Base-by-base conservation (phyloP, 805 yeast genomes). In the Myxozyma mucilagina region DNA sequence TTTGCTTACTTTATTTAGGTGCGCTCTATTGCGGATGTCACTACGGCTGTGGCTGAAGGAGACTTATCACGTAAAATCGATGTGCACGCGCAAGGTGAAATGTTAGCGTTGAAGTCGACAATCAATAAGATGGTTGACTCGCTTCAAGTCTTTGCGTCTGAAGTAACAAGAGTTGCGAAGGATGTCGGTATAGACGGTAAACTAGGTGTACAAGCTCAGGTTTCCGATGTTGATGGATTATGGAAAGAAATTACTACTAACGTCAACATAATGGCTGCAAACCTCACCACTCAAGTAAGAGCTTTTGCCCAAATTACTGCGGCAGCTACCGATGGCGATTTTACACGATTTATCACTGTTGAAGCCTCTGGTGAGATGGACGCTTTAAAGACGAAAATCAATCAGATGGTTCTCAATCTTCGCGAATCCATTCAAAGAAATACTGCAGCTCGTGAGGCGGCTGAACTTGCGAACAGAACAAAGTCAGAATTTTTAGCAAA, bases 171-270 rank as follows among this genome's bases (percentile, higher is more conserved):
- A 70, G 96, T 90, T 47, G 97, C 97, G 9, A 85, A 89, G 66
- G 96, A 90, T 78, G 96, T 90, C 67, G 97, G 97, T 78, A 89
- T 89, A 53, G 93, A 90, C 70, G 97, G 97, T 77, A 90, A 89
- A 73, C 81, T 90, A 57, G 97, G 97, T 69, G 94, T 89, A 51
- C 96, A 89, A 72, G 96, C 96, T 7, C 94, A 90, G 72, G 96
- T 90, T 32, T 83, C 85, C 56, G 96, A 90, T 76, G 96, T 90
- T 24, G 96, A 89, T 74, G 97, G 97, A 1, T 76, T 89, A 62
- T 90, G 97, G 97, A 89, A 87, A 71, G 96, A 89, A 69, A 90
- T 90, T 70, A 90, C 96, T 32, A 88, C 94, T 18, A 90, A 90
- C 75, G 97, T 90, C 66, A 90, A 90, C 72, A 89, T 93, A 29